These are phyloP conservation scores for Pythium phragmitis DNA, from an alignment of 352 stramenopile species.

Conservation along the genomic window DNA sequence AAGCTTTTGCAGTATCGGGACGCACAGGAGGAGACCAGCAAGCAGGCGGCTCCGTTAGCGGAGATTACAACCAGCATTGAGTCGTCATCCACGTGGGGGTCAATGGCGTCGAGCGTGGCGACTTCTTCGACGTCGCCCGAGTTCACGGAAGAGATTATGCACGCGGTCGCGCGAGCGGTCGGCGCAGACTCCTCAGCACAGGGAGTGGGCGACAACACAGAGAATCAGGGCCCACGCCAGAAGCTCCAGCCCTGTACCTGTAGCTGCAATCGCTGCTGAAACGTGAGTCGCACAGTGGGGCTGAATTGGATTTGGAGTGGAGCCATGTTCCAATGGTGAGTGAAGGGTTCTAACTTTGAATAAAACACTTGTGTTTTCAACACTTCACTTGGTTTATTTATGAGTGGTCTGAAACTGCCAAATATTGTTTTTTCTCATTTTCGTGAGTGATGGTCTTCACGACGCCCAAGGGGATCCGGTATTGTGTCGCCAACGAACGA, in stretches of 20 bases:
- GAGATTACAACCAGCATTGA: not conserved
- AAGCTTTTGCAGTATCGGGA: constrained; percentile 1
- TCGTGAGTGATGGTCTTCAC: constrained; percentile 15
- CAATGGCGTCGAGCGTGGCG: not conserved
- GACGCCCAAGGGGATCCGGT: not conserved
- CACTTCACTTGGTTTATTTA: not conserved
- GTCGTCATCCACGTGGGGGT: not conserved
- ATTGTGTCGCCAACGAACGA: too few relatives aligned
- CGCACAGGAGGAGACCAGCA: not conserved
- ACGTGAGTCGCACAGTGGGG: not conserved
- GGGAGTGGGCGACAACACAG: not conserved
- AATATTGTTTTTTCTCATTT: too few relatives aligned
- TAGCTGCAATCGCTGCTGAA: not conserved
- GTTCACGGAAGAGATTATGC: constrained; percentile 20
- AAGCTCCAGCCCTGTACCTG: not conserved
- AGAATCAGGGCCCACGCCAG: not conserved
- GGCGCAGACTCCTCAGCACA: not conserved
- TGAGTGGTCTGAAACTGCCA: too few relatives aligned
- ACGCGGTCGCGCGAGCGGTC: constrained; percentile 18
- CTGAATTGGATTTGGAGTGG: constrained; percentile 1
- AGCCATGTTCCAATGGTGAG: constrained; percentile 10
- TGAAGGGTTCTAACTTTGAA: not conserved
- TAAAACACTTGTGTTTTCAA: not conserved
- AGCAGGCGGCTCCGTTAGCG: not conserved
- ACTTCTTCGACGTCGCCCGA: not conserved